A percentile compares a stretch with the other conserved stretches of the same genome.
Evolutionary conservation across 1,284 basidiomycete species (phyloP).

Genomic region (Irpex sp.): DNA sequence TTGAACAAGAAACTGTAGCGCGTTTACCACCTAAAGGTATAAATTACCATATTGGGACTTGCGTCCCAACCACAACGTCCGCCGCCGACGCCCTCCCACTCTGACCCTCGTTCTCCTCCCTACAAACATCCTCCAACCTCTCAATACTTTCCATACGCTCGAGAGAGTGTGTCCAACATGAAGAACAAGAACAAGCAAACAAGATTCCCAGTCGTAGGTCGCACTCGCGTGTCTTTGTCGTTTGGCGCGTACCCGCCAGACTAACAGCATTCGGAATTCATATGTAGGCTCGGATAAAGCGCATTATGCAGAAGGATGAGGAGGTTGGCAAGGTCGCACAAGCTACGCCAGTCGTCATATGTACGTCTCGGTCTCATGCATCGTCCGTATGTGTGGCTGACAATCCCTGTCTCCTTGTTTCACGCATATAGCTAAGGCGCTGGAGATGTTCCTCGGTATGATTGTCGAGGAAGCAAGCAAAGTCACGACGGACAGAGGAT

Average conservation of each 20-base stretch:
- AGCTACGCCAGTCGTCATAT: slow-evolving; percentile 96
- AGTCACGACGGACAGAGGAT: slow-evolving; percentile 78
- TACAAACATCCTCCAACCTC: no score
- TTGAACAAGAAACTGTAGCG: neutral
- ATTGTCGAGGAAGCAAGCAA: slow-evolving; percentile 85
- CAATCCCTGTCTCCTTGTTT: neutral
- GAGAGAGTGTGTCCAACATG: slow-evolving; percentile 35
- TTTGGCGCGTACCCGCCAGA: slow-evolving; percentile 1
- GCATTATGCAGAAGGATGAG: slow-evolving; percentile 99
- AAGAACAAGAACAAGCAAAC: slow-evolving; percentile 86
- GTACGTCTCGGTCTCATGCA: slow-evolving; percentile 47
- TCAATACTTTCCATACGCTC: no score
- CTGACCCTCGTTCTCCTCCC: neutral
- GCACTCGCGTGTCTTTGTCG: neutral
- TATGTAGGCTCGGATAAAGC: slow-evolving; percentile 90
- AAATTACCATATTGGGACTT: neutral
- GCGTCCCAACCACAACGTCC: neutral
- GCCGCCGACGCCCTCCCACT: neutral
- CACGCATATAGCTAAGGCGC: slow-evolving; percentile 78
- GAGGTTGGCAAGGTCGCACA: slow-evolving; percentile 99
- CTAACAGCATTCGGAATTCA: neutral
- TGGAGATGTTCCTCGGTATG: slow-evolving; percentile 90
- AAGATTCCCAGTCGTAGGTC: slow-evolving; percentile 75
- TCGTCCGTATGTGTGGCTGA: neutral
- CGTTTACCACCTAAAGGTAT: neutral